Percentiles rank a stretch among this genome's conserved stretches.
These are phyloP conservation scores for Phylloporus sp. DNA, from an alignment of 768 basidiomycete species.

Conservation along the genomic window DNA sequence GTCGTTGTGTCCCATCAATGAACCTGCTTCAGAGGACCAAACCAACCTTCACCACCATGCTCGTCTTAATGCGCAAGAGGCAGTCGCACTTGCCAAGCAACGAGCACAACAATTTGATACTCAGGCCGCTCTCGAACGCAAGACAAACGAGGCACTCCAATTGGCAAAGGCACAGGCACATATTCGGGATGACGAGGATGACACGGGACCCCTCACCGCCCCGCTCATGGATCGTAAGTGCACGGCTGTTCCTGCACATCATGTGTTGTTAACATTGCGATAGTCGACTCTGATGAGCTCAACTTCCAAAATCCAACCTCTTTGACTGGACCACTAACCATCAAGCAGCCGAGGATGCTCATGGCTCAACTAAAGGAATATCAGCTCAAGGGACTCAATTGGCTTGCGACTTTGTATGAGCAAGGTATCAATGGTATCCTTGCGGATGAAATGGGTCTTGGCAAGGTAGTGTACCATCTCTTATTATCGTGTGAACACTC, in stretches of 20 bases:
- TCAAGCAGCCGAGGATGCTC: constrained; percentile 92
- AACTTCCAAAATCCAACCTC: constrained; percentile 99
- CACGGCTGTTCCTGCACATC: neutral
- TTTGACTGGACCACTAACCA: constrained; percentile 75
- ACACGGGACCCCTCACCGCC: constrained; percentile 32
- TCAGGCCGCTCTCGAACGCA: constrained; percentile 75
- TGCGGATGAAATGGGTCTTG: constrained; percentile 98
- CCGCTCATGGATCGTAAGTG: constrained; percentile 72
- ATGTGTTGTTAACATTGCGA: constrained; percentile 1
- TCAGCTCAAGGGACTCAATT: constrained; percentile 95
- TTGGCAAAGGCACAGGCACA: constrained; percentile 55
- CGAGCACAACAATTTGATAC: constrained; percentile 84
- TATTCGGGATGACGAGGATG: constrained; percentile 40
- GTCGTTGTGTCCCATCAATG: constrained; percentile 1
- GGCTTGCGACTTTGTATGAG: constrained; percentile 96
- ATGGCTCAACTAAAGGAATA: constrained; percentile 98
- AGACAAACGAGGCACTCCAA: constrained; percentile 72
- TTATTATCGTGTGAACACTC: neutral
- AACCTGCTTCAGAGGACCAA: constrained; percentile 63
- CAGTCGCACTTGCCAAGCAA: constrained; percentile 71
- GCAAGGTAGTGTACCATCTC: constrained; percentile 52
- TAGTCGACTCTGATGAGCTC: constrained; percentile 94
- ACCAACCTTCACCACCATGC: constrained; percentile 85
- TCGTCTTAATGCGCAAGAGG: constrained; percentile 84
- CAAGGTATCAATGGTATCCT: constrained; percentile 99